Evolutionary conservation across 2,329 filamentous ascomycete genomes (phyloP).

Genomic region (Colletotrichum tamarilloi): DNA sequence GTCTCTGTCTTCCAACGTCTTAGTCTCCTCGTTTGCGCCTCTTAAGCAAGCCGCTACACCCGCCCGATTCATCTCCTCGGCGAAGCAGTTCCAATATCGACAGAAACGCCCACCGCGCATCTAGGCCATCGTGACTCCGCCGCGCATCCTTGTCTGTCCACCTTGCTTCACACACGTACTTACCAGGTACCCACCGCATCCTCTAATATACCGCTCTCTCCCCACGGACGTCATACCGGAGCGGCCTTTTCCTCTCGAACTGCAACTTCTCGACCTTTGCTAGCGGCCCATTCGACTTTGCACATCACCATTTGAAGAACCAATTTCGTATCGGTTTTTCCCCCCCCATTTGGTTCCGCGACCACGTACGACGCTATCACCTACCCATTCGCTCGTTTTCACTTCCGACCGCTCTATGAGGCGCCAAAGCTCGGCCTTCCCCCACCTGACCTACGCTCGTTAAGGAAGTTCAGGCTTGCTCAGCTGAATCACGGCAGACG

Average conservation of each 20-base stretch:
- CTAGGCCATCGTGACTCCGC: constrained; percentile 29
- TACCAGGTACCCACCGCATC: constrained; percentile 31
- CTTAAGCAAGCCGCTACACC: constrained; percentile 11
- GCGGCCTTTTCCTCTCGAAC: constrained; percentile 13
- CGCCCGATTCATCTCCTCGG: background rate
- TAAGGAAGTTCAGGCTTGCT: constrained; percentile 3
- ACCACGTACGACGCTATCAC: constrained; percentile 23
- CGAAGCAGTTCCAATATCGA: constrained; percentile 12
- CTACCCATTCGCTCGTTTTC: constrained; percentile 34
- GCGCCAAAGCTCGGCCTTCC: constrained; percentile 33
- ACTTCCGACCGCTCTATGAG: constrained; percentile 27
- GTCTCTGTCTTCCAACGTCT: background rate
- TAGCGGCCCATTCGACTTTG: constrained; percentile 17
- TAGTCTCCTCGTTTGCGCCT: background rate
- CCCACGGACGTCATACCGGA: constrained; percentile 34
- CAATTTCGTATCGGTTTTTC: constrained; percentile 1
- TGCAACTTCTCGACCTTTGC: constrained; percentile 25
- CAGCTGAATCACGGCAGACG: constrained; percentile 1
- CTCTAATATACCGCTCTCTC: constrained; percentile 35
- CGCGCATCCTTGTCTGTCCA: constrained; percentile 24
- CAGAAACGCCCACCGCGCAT: constrained; percentile 12
- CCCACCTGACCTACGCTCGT: constrained; percentile 34
- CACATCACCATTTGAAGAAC: constrained; percentile 23
- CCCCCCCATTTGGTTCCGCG: background rate
- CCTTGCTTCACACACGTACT: constrained; percentile 28